These are phyloP conservation scores for Xylariaceae sp. DNA, from an alignment of 2,329 filamentous ascomycete genomes.

Conservation along the genomic window DNA sequence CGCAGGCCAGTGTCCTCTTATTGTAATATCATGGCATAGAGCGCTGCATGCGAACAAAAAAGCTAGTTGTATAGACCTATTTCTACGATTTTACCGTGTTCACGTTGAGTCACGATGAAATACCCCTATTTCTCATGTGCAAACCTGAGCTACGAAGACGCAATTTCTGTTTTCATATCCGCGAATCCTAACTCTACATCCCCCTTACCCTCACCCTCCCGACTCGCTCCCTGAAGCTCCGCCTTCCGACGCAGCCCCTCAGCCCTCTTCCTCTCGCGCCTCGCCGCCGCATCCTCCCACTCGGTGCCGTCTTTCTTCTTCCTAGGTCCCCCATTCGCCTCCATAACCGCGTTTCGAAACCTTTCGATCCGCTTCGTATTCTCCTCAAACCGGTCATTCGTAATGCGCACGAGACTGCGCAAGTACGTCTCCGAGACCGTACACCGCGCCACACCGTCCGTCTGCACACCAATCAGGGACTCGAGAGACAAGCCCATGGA, in stretches of 20 bases:
- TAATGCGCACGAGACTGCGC: constrained; percentile 58
- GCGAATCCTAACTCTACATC: constrained; percentile 20
- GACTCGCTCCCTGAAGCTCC: constrained; percentile 32
- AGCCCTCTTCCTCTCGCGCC: constrained; percentile 51
- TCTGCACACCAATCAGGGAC: constrained; percentile 64
- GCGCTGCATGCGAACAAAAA: constrained; percentile 18
- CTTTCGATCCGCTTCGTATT: constrained; percentile 63
- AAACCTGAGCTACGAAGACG: background rate
- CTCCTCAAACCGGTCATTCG: constrained; percentile 68
- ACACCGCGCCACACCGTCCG: constrained; percentile 36
- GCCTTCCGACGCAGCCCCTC: constrained; percentile 53
- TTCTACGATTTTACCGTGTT: background rate
- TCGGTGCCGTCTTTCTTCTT: constrained; percentile 35
- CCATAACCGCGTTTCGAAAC: constrained; percentile 51
- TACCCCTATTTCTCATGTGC: background rate
- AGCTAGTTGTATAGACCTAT: constrained; percentile 24
- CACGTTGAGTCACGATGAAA: background rate
- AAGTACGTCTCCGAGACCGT: constrained; percentile 66
- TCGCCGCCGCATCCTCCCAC: constrained; percentile 51
- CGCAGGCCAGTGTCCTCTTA: constrained; percentile 12
- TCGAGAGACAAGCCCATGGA: constrained; percentile 79
- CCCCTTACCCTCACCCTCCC: constrained; percentile 11
- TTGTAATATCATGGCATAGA: constrained; percentile 33
- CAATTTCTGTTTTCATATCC: constrained; percentile 22
- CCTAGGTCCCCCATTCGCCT: constrained; percentile 27